Evolutionary conservation across 306 rosid species (phyloP).

Genomic region (Pueraria montana): DNA sequence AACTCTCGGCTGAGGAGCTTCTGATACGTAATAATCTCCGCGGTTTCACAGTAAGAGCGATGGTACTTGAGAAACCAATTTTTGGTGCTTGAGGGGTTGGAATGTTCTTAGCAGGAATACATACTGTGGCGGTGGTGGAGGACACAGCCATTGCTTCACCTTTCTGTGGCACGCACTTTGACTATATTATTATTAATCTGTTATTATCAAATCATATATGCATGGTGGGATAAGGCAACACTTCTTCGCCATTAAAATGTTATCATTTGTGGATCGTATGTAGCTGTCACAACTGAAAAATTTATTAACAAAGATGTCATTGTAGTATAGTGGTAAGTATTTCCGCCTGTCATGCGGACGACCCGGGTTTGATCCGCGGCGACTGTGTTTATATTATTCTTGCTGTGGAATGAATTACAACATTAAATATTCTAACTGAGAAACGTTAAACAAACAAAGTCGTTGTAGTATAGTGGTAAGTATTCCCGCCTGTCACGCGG

Average conservation of each 20-base stretch:
- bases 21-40: slow-evolving; percentile 50
- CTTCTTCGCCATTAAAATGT: slow-evolving; percentile 49
- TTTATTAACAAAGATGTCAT: slow-evolving; percentile 45
- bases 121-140: slow-evolving; percentile 59
- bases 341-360: slow-evolving; percentile 56
- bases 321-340: slow-evolving; percentile 63
- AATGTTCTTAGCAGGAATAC: slow-evolving; percentile 55
- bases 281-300: no score
- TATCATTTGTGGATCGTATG: slow-evolving; percentile 18
- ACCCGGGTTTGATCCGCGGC: slow-evolving; percentile 78
- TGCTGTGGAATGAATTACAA: no score
- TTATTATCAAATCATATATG: slow-evolving; percentile 10
- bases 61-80: slow-evolving; percentile 43
- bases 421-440: no score
- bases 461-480: no score
- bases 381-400: slow-evolving; percentile 42
- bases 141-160: slow-evolving; percentile 71
- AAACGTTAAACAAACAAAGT: no score
- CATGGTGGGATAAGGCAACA: slow-evolving; percentile 52
- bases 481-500: no score
- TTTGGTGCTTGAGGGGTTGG: slow-evolving; percentile 43
- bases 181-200: not conserved
- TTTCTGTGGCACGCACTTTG: not conserved
- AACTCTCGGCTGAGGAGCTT: slow-evolving; percentile 61
- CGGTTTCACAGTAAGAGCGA: slow-evolving; percentile 51